Percentiles rank a stretch among this genome's conserved stretches.
Evolutionary conservation across 1,284 basidiomycete genomes (phyloP).

Genomic region (Leccinum huronense): DNA sequence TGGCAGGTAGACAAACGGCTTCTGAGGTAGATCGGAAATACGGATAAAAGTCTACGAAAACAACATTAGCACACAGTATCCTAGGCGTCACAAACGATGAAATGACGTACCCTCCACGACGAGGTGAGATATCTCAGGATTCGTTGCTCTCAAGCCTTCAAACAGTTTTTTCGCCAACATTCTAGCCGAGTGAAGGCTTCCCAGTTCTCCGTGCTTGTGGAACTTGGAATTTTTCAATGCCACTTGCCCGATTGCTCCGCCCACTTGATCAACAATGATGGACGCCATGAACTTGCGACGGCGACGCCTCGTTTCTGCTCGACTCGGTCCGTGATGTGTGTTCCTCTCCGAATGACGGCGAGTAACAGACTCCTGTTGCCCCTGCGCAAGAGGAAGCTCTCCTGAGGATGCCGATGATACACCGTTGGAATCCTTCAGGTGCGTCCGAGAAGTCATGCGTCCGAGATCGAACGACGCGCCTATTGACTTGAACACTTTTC

Average conservation of each 20-base stretch:
- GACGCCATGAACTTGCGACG: constrained; percentile 55
- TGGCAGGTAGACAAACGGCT: constrained; percentile 49
- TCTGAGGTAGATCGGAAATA: constrained; percentile 74
- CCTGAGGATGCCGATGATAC: constrained; percentile 12
- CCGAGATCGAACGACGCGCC: constrained; percentile 35
- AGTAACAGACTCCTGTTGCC: constrained; percentile 22
- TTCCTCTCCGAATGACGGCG: constrained; percentile 21
- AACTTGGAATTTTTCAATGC: constrained; percentile 66
- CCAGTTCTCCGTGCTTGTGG: constrained; percentile 53
- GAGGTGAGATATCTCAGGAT: constrained; percentile 58
- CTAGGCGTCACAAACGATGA: not conserved
- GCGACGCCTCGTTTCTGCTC: constrained; percentile 42
- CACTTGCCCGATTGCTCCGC: constrained; percentile 68
- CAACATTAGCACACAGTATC: constrained; percentile 2
- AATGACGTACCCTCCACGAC: constrained; percentile 57
- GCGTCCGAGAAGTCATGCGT: constrained; percentile 25
- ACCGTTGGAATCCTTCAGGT: constrained; percentile 29
- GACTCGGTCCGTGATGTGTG: constrained; percentile 21
- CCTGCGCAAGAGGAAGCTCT: constrained; percentile 6
- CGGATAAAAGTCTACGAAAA: constrained; percentile 61
- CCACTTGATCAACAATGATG: constrained; percentile 70
- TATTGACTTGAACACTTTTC: constrained; percentile 30
- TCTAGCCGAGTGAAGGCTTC: constrained; percentile 66
- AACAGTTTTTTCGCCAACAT: constrained; percentile 76
- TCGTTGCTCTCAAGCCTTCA: constrained; percentile 58